Evolutionary conservation across 768 basidiomycete genomes (phyloP), one percentile per base, ranked within the genome.

Genomic region (Suillus hirtellus): DNA sequence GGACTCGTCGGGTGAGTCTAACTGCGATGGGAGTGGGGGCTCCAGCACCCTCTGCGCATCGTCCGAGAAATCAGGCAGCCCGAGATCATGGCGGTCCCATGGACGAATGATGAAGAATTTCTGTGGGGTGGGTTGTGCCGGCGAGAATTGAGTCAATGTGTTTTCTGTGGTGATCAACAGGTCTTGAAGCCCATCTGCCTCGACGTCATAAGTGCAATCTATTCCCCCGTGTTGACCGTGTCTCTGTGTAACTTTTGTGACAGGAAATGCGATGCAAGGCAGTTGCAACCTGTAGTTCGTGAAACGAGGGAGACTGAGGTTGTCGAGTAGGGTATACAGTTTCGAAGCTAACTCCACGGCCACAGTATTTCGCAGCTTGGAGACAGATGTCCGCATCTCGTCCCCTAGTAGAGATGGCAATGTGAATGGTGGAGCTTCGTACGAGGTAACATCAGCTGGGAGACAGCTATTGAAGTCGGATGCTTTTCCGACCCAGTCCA

Each of bases 381-480:
- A 27, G 8, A 17, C 15, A 4, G 49, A 27, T 4, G 4, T 50
- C 8, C 27, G 15, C 15, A 50, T 27, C 4, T 27, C 24, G 15
- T 50, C 49, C 17, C 27, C 49, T 4, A 3, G 27, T 50, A 17
- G 49, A 50, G 15, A 1, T 27, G 8, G 15, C 7, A 14, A 27
- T 9, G 1, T 50, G 24, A 1, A 27, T 1, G 49, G 27, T 50
- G 47, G 9, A 49, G 37, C 14, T 6, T 42, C 15, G 50, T 61
- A 47, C 14, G 19, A 38, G 14, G 34, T 21, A 11, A 61, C 34
- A n/a, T 40, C n/a, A 8, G 60, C 50, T 3, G 60, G 60, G 11
- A 61, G 53, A 55, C 60, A 61, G 35, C 60, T 61, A n/a, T 61
- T 34, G 21, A 61, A 55, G 12, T 37, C 34, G 11, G 60, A 61